Evolutionary conservation across 1,284 basidiomycete genomes (phyloP), one percentile per base, ranked within the genome.

Genomic region (Naganishia cerealis): DNA sequence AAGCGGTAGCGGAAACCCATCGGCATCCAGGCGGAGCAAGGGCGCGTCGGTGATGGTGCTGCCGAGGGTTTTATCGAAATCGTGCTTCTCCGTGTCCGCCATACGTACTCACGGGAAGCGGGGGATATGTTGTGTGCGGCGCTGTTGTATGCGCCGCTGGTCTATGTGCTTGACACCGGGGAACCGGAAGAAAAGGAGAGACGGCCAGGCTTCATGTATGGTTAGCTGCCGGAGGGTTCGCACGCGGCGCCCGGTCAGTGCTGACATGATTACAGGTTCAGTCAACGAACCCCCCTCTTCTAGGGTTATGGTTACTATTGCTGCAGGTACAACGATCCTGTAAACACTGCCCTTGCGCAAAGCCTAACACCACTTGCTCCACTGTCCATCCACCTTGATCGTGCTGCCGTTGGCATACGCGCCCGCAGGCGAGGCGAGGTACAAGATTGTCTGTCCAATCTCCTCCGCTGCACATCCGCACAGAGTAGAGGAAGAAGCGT

Each of bases 331-430:
- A 50, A 42, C 40, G 21, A 24, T 21, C 21, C 9, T 50, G 24
- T 9, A 21, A 50, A n/a, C 21, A 50, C 46, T 24, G 13, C 46
- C 46, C n/a, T 1, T 24, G 7, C 8, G 3, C 8, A 8, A 50
- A 50, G 21, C 46, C 59, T 67, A 70, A 39, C 57, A 67, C 52
- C 55, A 74, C 57, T 71, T 74, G 57, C 71, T 71, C 67, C 73
- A 72, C 10, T 74, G 74, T 7, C 74, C 74, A 43, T 76, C 75
- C 12, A 75, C 73, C 43, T 75, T 72, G 18, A 73, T 42, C 12
- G 71, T 70, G 10, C 72, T 71, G 0, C 75, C 75, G 2, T 66
- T 75, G 29, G 69, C 67, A 55, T 75, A 77, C 18, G 38, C 56
- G 7, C 69, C 61, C 1, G 71, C 73, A 4, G 73, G 72, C 36